Evolutionary conservation across 345 rosid genomes (phyloP).

Genomic region (Sapria himalayana): DNA sequence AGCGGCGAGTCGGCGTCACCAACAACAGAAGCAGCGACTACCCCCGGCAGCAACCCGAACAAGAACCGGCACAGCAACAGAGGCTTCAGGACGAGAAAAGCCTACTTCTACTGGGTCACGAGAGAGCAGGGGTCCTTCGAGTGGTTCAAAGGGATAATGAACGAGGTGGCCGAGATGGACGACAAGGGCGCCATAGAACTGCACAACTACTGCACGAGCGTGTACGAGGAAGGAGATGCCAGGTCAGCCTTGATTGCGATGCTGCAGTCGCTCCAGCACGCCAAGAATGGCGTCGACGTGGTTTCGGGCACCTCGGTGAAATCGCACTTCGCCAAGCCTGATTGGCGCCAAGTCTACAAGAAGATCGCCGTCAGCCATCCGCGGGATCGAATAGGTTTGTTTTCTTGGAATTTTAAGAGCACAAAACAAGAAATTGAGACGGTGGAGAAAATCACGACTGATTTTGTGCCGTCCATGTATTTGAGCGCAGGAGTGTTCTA

Average conservation of each 20-base stretch:
- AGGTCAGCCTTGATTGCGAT: constrained; percentile 68
- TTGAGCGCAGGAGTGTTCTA: constrained; percentile 69
- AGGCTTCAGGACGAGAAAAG: constrained; percentile 41
- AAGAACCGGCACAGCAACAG: constrained; percentile 9
- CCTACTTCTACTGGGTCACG: constrained; percentile 90
- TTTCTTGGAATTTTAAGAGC: constrained; percentile 3
- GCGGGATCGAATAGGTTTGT: constrained; percentile 39
- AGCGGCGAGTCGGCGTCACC: neutral
- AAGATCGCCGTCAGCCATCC: constrained; percentile 43
- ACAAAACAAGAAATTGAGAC: neutral
- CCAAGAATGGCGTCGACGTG: constrained; percentile 72
- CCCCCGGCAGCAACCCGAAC: neutral
- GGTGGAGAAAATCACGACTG: neutral
- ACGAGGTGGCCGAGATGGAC: constrained; percentile 70
- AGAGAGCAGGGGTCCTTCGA: constrained; percentile 87
- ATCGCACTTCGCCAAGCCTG: constrained; percentile 76
- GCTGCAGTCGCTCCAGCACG: constrained; percentile 73
- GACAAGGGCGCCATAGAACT: constrained; percentile 49
- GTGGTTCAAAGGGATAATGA: constrained; percentile 89
- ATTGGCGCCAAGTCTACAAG: constrained; percentile 82
- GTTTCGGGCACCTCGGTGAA: constrained; percentile 72
- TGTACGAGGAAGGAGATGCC: constrained; percentile 87
- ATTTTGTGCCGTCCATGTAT: neutral
- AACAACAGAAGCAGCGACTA: neutral
- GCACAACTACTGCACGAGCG: constrained; percentile 81